Conservation (phyloP, 2,329 filamentous ascomycete genomes). For the Apiospora malaysiana region DNA sequence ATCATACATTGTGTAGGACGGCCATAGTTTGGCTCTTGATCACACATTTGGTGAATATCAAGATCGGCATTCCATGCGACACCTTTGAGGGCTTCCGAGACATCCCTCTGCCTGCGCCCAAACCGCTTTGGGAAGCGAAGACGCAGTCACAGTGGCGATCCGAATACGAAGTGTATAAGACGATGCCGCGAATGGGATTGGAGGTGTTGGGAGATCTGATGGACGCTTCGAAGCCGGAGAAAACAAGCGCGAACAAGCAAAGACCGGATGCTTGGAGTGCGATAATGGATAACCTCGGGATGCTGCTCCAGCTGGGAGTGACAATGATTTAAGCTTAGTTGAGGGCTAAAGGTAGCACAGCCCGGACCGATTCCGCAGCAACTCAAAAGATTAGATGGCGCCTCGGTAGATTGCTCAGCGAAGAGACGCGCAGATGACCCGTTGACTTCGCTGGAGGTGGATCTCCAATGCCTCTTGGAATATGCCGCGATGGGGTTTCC, state of each 20-base stretch:
- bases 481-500: not conserved
- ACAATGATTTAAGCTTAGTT: not conserved
- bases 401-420: not conserved
- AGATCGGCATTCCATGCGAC: constrained; percentile 12
- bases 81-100: constrained; percentile 1
- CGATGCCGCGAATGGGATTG: not conserved
- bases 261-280: not conserved
- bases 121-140: not conserved
- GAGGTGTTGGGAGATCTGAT: not conserved
- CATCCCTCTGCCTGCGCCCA: not conserved
- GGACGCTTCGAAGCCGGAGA: not conserved
- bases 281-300: not conserved
- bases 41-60: not conserved
- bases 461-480: not conserved
- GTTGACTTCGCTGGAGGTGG: not conserved
- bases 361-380: not conserved
- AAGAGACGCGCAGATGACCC: not conserved
- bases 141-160: not conserved
- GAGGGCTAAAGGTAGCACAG: not conserved
- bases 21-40: constrained; percentile 11
- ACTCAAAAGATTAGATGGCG: not conserved
- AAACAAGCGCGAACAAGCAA: not conserved
- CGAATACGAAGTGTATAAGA: not conserved
- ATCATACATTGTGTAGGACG: not conserved
- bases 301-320: not conserved